phyloP scores from a whole-genome alignment of 345 rosid species.

The Aethionema arabicum region DNA sequence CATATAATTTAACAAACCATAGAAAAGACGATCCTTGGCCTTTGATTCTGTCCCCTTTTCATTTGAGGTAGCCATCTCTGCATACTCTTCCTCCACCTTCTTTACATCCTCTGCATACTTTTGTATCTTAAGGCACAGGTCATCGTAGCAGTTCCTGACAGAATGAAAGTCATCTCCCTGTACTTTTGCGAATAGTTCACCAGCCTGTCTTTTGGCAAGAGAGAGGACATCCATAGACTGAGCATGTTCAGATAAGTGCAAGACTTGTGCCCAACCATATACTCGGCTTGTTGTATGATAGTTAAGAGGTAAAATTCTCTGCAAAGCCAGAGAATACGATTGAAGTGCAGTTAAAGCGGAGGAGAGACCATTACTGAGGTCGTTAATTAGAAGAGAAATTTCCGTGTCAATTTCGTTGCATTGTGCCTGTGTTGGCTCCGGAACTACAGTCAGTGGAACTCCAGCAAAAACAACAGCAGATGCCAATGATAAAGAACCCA shows the following conservation, averaged over 20 bases:
- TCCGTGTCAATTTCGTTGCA: slow-evolving; percentile 83
- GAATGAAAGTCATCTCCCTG: slow-evolving; percentile 54
- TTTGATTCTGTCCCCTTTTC: slow-evolving; percentile 64
- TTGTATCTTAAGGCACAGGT: slow-evolving; percentile 58
- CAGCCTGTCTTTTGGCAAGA: slow-evolving; percentile 69
- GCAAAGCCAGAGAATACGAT: slow-evolving; percentile 71
- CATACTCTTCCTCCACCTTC: slow-evolving; percentile 60
- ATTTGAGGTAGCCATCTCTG: slow-evolving; percentile 59
- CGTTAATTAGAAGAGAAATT: slow-evolving; percentile 60
- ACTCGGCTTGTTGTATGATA: slow-evolving; percentile 69
- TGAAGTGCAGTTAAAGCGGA: slow-evolving; percentile 63
- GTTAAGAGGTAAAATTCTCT: slow-evolving; percentile 77
- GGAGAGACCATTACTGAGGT: slow-evolving; percentile 66
- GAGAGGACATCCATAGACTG: slow-evolving; percentile 66
- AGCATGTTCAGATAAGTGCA: slow-evolving; percentile 71
- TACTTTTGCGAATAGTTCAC: slow-evolving; percentile 57
- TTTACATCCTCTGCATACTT: slow-evolving; percentile 57
- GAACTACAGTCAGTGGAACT: slow-evolving; percentile 81
- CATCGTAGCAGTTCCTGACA: slow-evolving; percentile 49
- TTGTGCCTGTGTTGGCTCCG: slow-evolving; percentile 90
- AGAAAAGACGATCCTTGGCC: slow-evolving; percentile 73
- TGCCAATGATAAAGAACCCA: slow-evolving; percentile 64
- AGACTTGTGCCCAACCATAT: slow-evolving; percentile 78
- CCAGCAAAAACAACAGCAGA: slow-evolving; percentile 81
- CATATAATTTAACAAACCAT: slow-evolving; percentile 65